Base-by-base conservation (phyloP, 331 rosid genomes). In the Phaseolus coccineus region DNA sequence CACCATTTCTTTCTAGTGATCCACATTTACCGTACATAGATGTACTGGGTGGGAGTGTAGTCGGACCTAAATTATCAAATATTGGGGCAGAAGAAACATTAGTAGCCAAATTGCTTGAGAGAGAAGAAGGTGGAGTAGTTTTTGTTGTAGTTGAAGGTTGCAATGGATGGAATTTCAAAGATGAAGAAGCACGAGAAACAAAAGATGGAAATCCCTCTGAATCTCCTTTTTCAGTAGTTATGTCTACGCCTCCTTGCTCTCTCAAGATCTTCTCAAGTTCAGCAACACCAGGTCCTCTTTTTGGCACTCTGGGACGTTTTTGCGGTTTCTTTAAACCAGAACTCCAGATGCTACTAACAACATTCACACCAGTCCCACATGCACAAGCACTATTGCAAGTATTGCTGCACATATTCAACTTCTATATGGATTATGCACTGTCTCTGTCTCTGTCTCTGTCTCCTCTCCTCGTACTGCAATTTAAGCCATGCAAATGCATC, bases 221-320 rank as follows among this genome's bases (percentile, higher is more conserved):
- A 27, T 67, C 70, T 19, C 31, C 71, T 33, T 37, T 64, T 0
- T 69, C 71, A 69, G 51, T n/a, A 64, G 51, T n/a, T 30, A 31
- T 48, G 35, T 80, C 85, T 48, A 40, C 71, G 6, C 14, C 76
- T 59, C 76, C 84, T 68, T 87, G 87, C 4, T 92, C 91, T 65
- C 87, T 84, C 31, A 89, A 51, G 25, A 92, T 87, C 76, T 90
- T 92, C 78, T 90, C 96, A 2, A 92, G 92, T 46, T 89, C 91
- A 0, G 96, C 94, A 6, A 92, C 97, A 30, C 94, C 94, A 6
- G 94, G 97, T 5, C 97, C 96, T 85, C 97, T 82, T 79, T 87
- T 86, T 0, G 93, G 96, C 1, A 86, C 66, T 40, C 86, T 88
- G 4, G 86, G 88, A 16, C 87, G 85, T 66, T 89, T 90, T 53